Percentiles rank a stretch among this genome's conserved stretches.
These are phyloP conservation scores for Phialophora macrospora DNA, from an alignment of 2,329 filamentous ascomycete genomes.

Conservation along the genomic window DNA sequence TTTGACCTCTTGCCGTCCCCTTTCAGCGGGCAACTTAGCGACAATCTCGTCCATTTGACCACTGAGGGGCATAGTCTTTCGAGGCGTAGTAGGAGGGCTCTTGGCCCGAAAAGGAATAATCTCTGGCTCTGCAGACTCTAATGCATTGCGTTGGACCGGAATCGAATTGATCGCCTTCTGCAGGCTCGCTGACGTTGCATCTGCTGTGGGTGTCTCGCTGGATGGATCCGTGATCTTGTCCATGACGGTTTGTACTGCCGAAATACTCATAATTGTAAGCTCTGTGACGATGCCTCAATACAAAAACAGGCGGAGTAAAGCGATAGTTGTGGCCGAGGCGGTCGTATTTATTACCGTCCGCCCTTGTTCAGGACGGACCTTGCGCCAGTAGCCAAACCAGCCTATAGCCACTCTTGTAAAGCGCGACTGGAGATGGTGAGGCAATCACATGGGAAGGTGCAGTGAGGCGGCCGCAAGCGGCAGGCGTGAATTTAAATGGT, in stretches of 20 bases:
- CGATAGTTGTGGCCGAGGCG: slow-evolving; percentile 12
- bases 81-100: slow-evolving; percentile 34
- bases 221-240: slow-evolving; percentile 20
- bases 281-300: slow-evolving; percentile 6
- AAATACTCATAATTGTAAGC: slow-evolving; percentile 30
- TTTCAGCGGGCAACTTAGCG: slow-evolving; percentile 18
- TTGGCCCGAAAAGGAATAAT: slow-evolving; percentile 37
- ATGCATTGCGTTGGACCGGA: slow-evolving; percentile 22
- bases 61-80: slow-evolving; percentile 21
- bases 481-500: slow-evolving; percentile 20
- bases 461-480: slow-evolving; percentile 11
- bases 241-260: slow-evolving; percentile 30
- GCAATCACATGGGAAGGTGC: slow-evolving; percentile 32
- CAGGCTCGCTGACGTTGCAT: slow-evolving; percentile 19
- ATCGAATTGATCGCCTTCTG: slow-evolving; percentile 28
- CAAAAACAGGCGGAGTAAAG: background rate
- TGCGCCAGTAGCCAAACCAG: slow-evolving; percentile 54
- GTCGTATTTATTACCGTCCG: slow-evolving; percentile 54
- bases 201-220: background rate
- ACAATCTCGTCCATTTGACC: slow-evolving; percentile 6
- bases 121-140: slow-evolving; percentile 35
- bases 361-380: slow-evolving; percentile 58
- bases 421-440: slow-evolving; percentile 15
- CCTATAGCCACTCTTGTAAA: slow-evolving; percentile 12
- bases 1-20: slow-evolving; percentile 38